Evolutionary conservation across 352 stramenopile genomes (phyloP).

Genomic region (Phytopythium vexans): DNA sequence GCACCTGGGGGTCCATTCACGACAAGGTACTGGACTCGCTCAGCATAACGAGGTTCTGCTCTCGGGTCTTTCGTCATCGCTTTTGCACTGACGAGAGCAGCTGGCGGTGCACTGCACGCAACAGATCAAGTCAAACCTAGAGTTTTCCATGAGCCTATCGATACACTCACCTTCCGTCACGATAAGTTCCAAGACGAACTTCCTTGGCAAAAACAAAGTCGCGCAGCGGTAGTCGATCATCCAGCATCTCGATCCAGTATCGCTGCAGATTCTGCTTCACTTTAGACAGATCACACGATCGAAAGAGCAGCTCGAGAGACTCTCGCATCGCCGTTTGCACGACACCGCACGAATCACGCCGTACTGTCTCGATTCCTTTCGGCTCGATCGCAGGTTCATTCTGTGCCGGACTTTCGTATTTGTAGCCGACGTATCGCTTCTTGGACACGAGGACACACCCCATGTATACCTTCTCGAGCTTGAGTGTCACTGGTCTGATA

Average conservation of each 20-base stretch:
- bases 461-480: constrained; percentile 93
- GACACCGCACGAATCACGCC: constrained; percentile 90
- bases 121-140: neutral
- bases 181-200: constrained; percentile 84
- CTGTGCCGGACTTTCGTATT: constrained; percentile 70
- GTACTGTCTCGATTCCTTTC: constrained; percentile 93
- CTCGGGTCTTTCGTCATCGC: constrained; percentile 75
- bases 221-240: constrained; percentile 55
- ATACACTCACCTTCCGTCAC: constrained; percentile 32
- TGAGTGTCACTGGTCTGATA: constrained; percentile 68
- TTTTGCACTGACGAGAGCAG: constrained; percentile 75
- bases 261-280: constrained; percentile 62
- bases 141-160: neutral
- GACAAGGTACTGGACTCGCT: constrained; percentile 91
- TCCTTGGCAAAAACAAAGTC: constrained; percentile 87
- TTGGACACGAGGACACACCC: constrained; percentile 93
- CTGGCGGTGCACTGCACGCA: constrained; percentile 57
- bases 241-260: constrained; percentile 68
- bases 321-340: constrained; percentile 71
- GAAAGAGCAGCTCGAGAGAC: constrained; percentile 65
- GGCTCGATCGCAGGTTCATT: constrained; percentile 65
- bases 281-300: constrained; percentile 61
- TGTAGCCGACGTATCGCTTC: constrained; percentile 92
- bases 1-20: constrained; percentile 84
- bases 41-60: constrained; percentile 76